Conservation (phyloP, 2,329 filamentous ascomycete genomes). For the Tricladium varicosporioides region DNA sequence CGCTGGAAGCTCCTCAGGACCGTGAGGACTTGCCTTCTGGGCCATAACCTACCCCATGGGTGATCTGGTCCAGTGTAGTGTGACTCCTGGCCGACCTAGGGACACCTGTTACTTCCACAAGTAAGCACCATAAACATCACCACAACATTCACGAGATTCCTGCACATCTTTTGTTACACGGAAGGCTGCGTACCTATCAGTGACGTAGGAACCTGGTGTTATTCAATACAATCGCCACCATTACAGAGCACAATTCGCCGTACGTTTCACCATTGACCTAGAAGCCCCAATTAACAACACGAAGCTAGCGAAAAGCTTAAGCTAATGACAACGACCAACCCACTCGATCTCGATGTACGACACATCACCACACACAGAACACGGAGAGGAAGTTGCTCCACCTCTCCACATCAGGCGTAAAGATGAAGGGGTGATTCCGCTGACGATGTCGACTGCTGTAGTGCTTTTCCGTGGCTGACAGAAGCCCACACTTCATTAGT, state of each 20-base stretch:
- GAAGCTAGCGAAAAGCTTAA: background rate
- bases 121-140: conserved; percentile 3
- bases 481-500: too few species aligned
- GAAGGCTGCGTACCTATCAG: background rate
- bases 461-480: too few species aligned
- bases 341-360: conserved; percentile 1
- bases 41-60: background rate
- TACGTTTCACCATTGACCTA: conserved; percentile 1
- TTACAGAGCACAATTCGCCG: conserved; percentile 1
- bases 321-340: conserved; percentile 1
- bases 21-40: conserved; percentile 5
- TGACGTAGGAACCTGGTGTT: background rate
- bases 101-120: conserved; percentile 3
- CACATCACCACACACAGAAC: background rate
- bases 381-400: background rate
- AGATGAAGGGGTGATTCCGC: too few species aligned
- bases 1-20: background rate
- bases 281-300: background rate
- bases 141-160: background rate
- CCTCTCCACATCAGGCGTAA: background rate
- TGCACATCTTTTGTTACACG: background rate
- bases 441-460: too few species aligned
- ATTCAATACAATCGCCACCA: background rate
- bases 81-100: conserved; percentile 2
- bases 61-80: background rate